Evolutionary conservation across 2,329 filamentous ascomycete species (phyloP).

Genomic region (Colletotrichum cordylinicola): DNA sequence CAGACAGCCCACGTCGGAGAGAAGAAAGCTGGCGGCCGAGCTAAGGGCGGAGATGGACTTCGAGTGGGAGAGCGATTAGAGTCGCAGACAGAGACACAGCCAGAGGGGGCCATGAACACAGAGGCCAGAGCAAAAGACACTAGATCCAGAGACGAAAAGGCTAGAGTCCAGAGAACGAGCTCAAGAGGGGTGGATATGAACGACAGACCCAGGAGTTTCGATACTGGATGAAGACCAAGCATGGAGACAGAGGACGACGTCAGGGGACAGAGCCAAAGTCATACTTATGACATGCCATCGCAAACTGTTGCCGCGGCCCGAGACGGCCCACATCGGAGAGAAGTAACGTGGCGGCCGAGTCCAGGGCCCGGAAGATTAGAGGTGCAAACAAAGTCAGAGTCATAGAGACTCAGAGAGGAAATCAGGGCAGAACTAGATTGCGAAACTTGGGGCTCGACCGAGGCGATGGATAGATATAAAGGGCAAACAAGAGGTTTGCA

Average conservation of each 20-base stretch:
- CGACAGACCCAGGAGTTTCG: background rate
- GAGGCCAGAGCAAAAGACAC: background rate
- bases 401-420: background rate
- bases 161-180: too few species aligned
- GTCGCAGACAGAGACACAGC: background rate
- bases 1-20: fast-evolving
- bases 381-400: background rate
- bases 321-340: background rate
- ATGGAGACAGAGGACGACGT: background rate
- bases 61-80: background rate
- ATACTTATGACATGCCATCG: background rate
- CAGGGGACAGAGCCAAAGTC: background rate
- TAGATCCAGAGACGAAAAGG: too few species aligned
- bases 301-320: background rate
- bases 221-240: background rate
- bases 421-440: background rate
- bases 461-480: background rate
- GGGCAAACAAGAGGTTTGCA: background rate
- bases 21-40: background rate
- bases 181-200: fast-evolving
- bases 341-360: too few species aligned
- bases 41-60: background rate
- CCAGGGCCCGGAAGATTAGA: background rate
- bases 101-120: fast-evolving
- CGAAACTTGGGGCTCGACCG: background rate